Conservation (phyloP, 352 stramenopile species). For the Phytophthora lateralis region DNA sequence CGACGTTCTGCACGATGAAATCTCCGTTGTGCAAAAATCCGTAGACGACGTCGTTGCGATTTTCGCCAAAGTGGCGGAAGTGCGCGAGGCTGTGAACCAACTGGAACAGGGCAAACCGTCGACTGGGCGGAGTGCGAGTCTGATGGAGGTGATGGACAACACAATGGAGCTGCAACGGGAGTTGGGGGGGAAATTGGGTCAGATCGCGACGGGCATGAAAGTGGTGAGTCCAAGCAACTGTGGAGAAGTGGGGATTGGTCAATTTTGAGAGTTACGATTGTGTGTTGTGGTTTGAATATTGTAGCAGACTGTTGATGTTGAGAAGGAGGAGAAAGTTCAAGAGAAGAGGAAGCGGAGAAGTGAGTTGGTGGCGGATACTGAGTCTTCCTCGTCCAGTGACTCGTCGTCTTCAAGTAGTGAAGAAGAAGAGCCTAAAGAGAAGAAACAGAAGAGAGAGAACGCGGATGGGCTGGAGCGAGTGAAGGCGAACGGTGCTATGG, state of each 20-base stretch:
- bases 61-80: slow-evolving; percentile 28
- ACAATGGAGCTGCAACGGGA: slow-evolving; percentile 19
- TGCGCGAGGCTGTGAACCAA: slow-evolving; percentile 34
- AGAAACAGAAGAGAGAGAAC: slow-evolving; percentile 11
- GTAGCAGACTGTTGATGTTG: background rate
- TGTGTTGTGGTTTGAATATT: background rate
- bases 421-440: slow-evolving; percentile 1
- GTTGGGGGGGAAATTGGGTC: slow-evolving; percentile 13
- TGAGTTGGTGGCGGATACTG: background rate
- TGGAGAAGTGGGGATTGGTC: background rate
- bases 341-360: background rate
- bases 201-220: slow-evolving; percentile 25
- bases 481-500: background rate
- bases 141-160: slow-evolving; percentile 19
- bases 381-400: background rate
- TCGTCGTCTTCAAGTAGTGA: background rate
- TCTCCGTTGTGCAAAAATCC: background rate
- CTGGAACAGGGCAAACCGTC: slow-evolving; percentile 29
- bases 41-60: slow-evolving; percentile 8
- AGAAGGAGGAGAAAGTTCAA: background rate
- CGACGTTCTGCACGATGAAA: slow-evolving; percentile 21
- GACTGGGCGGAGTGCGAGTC: slow-evolving; percentile 11
- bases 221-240: background rate
- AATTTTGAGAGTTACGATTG: background rate
- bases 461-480: background rate